Evolutionary conservation across 257 asterid species (phyloP), one percentile per base, ranked within the genome.

Genomic region (Solanum arcanum): DNA sequence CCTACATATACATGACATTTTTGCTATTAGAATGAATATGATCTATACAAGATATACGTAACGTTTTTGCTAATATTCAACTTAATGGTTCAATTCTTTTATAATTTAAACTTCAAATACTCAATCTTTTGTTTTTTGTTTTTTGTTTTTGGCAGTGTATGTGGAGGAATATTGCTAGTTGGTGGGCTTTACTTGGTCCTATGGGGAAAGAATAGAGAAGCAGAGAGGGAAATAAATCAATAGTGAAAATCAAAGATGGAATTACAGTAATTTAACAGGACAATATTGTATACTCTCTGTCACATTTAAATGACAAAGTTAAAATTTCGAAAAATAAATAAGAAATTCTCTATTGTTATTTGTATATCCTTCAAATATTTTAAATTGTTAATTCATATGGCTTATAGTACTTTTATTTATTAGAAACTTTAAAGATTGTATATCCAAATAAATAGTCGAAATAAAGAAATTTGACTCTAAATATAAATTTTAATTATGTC

Each of bases 171-270:
- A 23, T 76, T 95, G 41, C 88, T 95, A 72, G 87, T 91, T 12
- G 95, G 85, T 47, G 98, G 97, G 2, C 86, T 95, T 21, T 94
- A 93, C 88, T 86, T 93, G 84, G 91, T 93, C 49, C 84, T 93
- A 35, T 94, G 96, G 98, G 98, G 96, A 47, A 94, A 91, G 88
- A 90, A 88, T 86, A 91, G 89, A 88, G 96, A 94, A 87, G 86
- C 88, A 20, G 31, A 89, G 62, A 75, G 11, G 4, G 76, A 91
- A 72, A 89, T 31, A 81, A 83, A 74, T 25, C 84, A n/a, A 83
- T 83, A 35, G 27, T 60, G 29, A 87, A 78, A 75, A 33, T 87
- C 64, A 88, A 88, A 46, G 89, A 86, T 87, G 95, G 89, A 85
- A 56, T 77, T 21, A 87, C 75, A 88, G 73, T 90, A 85, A 87